Conservation (phyloP, 2,329 filamentous ascomycete genomes). For the Sordariomycetes sp. region DNA sequence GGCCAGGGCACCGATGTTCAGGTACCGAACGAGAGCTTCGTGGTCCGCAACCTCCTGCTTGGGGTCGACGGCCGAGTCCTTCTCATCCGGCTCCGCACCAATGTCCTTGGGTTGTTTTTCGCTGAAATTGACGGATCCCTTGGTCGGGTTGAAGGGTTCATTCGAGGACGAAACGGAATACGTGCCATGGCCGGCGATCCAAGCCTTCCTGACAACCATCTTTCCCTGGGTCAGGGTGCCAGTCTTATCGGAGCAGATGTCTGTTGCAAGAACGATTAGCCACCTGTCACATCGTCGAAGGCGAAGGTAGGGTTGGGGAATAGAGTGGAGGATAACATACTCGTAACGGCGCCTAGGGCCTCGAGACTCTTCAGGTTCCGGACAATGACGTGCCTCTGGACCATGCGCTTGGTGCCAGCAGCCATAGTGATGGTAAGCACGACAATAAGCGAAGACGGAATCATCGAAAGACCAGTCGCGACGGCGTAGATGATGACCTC, state of each 20-base stretch:
- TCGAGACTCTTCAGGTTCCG: slow-evolving; percentile 36
- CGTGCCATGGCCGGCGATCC: slow-evolving; percentile 32
- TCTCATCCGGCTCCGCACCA: slow-evolving; percentile 9
- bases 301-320: background rate
- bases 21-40: slow-evolving; percentile 38
- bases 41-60: slow-evolving; percentile 24
- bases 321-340: slow-evolving; percentile 16
- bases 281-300: background rate
- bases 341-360: slow-evolving; percentile 29
- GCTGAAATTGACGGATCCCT: slow-evolving; percentile 29
- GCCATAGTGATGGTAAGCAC: slow-evolving; percentile 49
- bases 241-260: slow-evolving; percentile 57
- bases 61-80: slow-evolving; percentile 14
- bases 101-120: slow-evolving; percentile 14
- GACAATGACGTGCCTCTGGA: slow-evolving; percentile 36
- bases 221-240: slow-evolving; percentile 43
- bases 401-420: slow-evolving; percentile 40
- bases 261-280: slow-evolving; percentile 7
- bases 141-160: slow-evolving; percentile 43
- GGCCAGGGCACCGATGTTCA: slow-evolving; percentile 50
- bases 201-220: slow-evolving; percentile 45
- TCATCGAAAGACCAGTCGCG: slow-evolving; percentile 32
- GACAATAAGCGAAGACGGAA: slow-evolving; percentile 32
- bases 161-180: slow-evolving; percentile 33
- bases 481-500: slow-evolving; percentile 30